A percentile compares a stretch with the other conserved stretches of the same genome.
Evolutionary conservation across 176 grass and related monocot species (phyloP).

Genomic region (Aegilops longissima): DNA sequence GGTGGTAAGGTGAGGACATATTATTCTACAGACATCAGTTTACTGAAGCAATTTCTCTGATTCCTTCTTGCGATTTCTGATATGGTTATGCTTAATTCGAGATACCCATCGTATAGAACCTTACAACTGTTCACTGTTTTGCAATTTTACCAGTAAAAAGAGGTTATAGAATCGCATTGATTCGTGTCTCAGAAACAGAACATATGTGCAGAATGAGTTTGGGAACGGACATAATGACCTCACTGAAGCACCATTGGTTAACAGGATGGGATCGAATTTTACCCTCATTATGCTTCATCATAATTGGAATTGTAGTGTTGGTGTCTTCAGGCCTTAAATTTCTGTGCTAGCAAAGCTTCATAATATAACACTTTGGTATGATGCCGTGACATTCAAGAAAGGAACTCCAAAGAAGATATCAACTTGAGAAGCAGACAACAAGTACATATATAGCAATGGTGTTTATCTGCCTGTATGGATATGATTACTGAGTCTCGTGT

Average conservation of each 20-base stretch:
- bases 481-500: not conserved
- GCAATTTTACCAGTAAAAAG: not conserved
- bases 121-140: not conserved
- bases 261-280: not conserved
- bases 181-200: not conserved
- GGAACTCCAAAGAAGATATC: conserved; percentile 15
- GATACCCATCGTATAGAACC: not conserved
- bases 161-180: too few relatives aligned
- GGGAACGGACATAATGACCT: not conserved
- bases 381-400: not conserved
- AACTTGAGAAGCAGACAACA: not conserved
- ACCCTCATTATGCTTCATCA: conserved; percentile 3
- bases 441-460: not conserved
- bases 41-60: not conserved
- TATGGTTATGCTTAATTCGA: not conserved
- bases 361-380: not conserved
- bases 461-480: not conserved
- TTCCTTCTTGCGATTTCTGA: not conserved
- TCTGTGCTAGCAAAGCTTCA: not conserved
- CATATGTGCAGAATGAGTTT: not conserved
- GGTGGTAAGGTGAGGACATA: conserved; percentile 5
- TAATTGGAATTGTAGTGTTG: not conserved
- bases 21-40: conserved; percentile 16
- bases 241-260: not conserved
- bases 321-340: not conserved